phyloP scores from a whole-genome alignment of 768 basidiomycete species.

The Tylopilus felleus region DNA sequence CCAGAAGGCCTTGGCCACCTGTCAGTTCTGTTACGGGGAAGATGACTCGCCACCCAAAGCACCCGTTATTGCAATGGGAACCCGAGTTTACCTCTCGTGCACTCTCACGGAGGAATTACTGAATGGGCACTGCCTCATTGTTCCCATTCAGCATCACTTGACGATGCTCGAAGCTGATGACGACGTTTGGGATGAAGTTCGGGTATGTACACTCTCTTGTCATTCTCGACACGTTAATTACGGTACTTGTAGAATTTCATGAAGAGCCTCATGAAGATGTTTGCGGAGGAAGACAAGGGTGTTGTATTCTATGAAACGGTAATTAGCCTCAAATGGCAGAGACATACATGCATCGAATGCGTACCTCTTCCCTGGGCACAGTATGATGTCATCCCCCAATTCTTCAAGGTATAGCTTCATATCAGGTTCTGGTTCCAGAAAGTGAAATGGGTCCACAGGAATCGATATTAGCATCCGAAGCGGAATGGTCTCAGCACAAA shows the following conservation, averaged over 20 bases:
- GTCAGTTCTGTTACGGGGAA: constrained; percentile 88
- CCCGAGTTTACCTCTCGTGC: constrained; percentile 86
- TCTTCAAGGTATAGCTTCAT: constrained; percentile 67
- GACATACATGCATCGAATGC: constrained; percentile 91
- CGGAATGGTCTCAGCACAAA: constrained; percentile 98
- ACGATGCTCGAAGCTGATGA: constrained; percentile 92
- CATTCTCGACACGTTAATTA: background rate
- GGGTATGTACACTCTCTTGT: constrained; percentile 46
- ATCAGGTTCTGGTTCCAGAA: background rate
- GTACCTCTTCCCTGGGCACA: constrained; percentile 88
- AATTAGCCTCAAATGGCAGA: constrained; percentile 79
- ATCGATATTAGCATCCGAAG: constrained; percentile 88
- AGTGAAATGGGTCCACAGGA: constrained; percentile 48
- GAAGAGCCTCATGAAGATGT: constrained; percentile 97
- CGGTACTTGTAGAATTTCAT: constrained; percentile 53
- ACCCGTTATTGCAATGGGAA: constrained; percentile 87
- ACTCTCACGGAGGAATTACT: constrained; percentile 86
- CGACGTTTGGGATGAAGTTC: constrained; percentile 97
- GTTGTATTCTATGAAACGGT: constrained; percentile 96
- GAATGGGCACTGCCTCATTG: constrained; percentile 89
- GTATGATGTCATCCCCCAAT: constrained; percentile 85
- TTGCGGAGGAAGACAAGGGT: constrained; percentile 87
- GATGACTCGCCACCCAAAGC: constrained; percentile 88
- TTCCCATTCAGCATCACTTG: constrained; percentile 92
- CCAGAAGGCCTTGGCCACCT: constrained; percentile 82